Conservation (phyloP, 2,329 filamentous ascomycete genomes). For the Exophiala xenobiotica region DNA sequence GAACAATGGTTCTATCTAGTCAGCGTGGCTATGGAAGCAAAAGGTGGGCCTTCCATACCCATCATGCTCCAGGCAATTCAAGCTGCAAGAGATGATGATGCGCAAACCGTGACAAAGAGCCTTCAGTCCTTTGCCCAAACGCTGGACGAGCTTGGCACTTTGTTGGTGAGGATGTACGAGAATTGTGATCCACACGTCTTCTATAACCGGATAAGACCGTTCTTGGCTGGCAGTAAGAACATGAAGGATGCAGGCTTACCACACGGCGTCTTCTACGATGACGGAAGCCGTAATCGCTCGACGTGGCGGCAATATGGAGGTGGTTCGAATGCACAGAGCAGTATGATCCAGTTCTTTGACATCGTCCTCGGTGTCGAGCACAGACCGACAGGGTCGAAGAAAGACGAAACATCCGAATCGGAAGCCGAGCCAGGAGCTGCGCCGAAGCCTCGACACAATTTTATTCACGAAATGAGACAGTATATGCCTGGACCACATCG, state of each 20-base stretch:
- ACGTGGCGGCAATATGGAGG: conserved; percentile 83
- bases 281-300: conserved; percentile 66
- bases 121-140: conserved; percentile 82
- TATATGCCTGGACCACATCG: conserved; percentile 97
- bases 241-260: conserved; percentile 94
- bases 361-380: conserved; percentile 87
- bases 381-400: conserved; percentile 75
- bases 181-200: conserved; percentile 92
- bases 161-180: conserved; percentile 90
- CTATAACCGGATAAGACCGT: conserved; percentile 93
- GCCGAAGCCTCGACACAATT: conserved; percentile 69
- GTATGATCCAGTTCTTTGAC: conserved; percentile 96
- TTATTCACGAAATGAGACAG: conserved; percentile 92
- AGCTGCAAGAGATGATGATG: conserved; percentile 72
- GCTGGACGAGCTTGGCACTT: conserved; percentile 74
- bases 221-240: conserved; percentile 93
- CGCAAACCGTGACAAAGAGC: conserved; percentile 69
- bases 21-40: conserved; percentile 91
- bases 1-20: conserved; percentile 99
- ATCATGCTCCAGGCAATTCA: conserved; percentile 85
- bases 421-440: conserved; percentile 48
- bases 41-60: conserved; percentile 80
- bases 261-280: conserved; percentile 81
- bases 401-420: conserved; percentile 41
- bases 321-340: conserved; percentile 95